A percentile compares a stretch with the other conserved stretches of the same genome.
Conservation (phyloP, 1,284 basidiomycete species). For the Cutaneotrichosporon dermatis region DNA sequence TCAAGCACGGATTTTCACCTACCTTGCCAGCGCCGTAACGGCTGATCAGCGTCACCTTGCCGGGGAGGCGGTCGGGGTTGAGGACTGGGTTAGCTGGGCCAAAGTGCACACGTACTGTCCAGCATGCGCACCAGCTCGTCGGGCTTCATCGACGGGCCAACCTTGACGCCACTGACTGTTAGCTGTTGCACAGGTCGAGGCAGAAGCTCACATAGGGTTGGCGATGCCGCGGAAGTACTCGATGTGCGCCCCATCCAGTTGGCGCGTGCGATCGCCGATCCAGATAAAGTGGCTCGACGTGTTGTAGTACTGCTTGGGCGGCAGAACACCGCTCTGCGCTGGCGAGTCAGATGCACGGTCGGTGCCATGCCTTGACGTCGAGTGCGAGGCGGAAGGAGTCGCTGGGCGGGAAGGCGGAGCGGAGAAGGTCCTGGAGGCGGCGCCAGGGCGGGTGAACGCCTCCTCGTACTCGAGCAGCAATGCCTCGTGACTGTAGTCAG, state of each 20-base stretch:
- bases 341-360: not conserved
- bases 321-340: not conserved
- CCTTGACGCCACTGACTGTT: conserved; percentile 69
- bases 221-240: conserved; percentile 93
- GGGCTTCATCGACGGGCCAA: conserved; percentile 78
- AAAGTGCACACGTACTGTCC: conserved; percentile 57
- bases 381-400: conserved; percentile 29
- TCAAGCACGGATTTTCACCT: not conserved
- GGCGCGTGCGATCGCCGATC: conserved; percentile 96
- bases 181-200: conserved; percentile 3
- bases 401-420: conserved; percentile 21
- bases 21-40: conserved; percentile 88
- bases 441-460: conserved; percentile 68
- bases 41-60: conserved; percentile 84
- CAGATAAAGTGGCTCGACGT: conserved; percentile 86
- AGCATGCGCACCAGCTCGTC: conserved; percentile 78
- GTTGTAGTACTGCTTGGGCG: conserved; percentile 39
- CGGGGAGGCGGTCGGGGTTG: conserved; percentile 76
- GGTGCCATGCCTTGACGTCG: conserved; percentile 19
- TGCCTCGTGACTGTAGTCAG: conserved; percentile 71
- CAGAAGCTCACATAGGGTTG: conserved; percentile 67
- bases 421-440: conserved; percentile 18
- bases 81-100: conserved; percentile 57
- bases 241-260: conserved; percentile 86
- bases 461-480: conserved; percentile 91